A percentile compares a stretch with the other conserved stretches of the same genome.
These are phyloP conservation scores for Porphyrellus cyaneotinctus DNA, from an alignment of 768 basidiomycete genomes.

Conservation along the genomic window DNA sequence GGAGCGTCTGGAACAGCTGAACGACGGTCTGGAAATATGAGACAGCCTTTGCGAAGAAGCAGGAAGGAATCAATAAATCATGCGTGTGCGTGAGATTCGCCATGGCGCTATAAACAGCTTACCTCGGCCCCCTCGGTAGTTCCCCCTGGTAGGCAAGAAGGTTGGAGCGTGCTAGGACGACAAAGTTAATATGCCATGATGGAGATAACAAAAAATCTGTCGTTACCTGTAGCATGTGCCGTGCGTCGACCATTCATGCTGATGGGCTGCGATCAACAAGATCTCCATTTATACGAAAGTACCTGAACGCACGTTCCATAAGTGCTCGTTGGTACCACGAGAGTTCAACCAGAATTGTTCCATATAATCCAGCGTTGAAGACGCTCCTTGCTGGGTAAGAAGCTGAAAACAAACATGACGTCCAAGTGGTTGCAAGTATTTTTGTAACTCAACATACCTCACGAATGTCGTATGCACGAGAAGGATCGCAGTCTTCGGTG, in stretches of 20 bases:
- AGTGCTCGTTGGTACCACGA: constrained; percentile 55
- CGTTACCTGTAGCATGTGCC: constrained; percentile 46
- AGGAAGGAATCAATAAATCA: neutral
- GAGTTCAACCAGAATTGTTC: constrained; percentile 58
- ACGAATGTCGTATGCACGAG: constrained; percentile 43
- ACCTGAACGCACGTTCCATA: constrained; percentile 58
- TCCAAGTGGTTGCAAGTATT: neutral
- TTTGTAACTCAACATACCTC: constrained; percentile 27
- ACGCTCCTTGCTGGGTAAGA: constrained; percentile 50
- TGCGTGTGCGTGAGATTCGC: neutral
- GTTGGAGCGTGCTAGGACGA: constrained; percentile 48
- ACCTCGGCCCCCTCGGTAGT: constrained; percentile 60
- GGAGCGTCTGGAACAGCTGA: constrained; percentile 58
- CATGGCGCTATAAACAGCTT: neutral
- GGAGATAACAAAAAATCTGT: neutral
- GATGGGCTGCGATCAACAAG: neutral
- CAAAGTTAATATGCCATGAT: neutral
- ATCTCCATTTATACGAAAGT: neutral
- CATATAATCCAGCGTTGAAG: constrained; percentile 59
- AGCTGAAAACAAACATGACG: constrained; percentile 37
- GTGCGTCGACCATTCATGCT: constrained; percentile 72
- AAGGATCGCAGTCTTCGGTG: constrained; percentile 35
- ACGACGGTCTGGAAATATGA: constrained; percentile 59
- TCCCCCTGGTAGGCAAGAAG: constrained; percentile 54
- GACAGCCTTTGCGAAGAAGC: constrained; percentile 45